These are phyloP conservation scores for Hygrocybe coccinea DNA, from an alignment of 768 basidiomycete genomes.

Conservation along the genomic window DNA sequence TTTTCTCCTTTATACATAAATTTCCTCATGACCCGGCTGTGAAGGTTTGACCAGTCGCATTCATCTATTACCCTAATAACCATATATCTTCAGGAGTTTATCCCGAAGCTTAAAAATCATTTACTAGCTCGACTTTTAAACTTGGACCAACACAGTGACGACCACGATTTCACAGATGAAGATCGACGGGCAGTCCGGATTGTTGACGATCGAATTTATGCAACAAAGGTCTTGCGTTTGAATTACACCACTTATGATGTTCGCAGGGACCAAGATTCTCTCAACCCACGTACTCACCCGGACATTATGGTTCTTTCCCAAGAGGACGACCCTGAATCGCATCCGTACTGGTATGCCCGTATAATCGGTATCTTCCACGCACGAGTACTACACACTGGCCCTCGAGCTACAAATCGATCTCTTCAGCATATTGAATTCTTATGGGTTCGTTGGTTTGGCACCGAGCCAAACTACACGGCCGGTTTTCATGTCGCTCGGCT, in stretches of 20 bases:
- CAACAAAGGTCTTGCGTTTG: constrained; percentile 30
- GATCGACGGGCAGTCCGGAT: constrained; percentile 18
- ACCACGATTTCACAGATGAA: constrained; percentile 13
- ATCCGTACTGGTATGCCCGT: too few species aligned
- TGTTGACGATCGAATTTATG: constrained; percentile 25
- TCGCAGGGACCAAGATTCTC: constrained; percentile 35
- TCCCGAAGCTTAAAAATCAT: constrained; percentile 26
- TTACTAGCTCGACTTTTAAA: constrained; percentile 23
- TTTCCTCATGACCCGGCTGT: constrained; percentile 16
- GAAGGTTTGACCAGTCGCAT: constrained; percentile 11
- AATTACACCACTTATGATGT: constrained; percentile 45
- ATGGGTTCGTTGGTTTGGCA: too few species aligned
- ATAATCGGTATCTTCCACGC: too few species aligned
- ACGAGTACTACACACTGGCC: too few species aligned
- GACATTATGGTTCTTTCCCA: too few species aligned
- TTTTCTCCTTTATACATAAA: constrained; percentile 11
- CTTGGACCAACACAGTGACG: constrained; percentile 13
- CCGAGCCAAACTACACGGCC: not conserved
- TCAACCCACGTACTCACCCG: constrained; percentile 37
- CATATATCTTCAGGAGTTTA: constrained; percentile 21
- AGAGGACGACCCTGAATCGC: too few species aligned
- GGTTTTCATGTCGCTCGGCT: constrained; percentile 20
- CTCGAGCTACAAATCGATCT: too few species aligned
- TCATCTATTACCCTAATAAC: not conserved
- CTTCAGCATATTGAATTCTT: too few species aligned